Percentiles rank a stretch among this genome's conserved stretches.
Conservation (phyloP, 768 basidiomycete genomes). For the Paxillus involutus region DNA sequence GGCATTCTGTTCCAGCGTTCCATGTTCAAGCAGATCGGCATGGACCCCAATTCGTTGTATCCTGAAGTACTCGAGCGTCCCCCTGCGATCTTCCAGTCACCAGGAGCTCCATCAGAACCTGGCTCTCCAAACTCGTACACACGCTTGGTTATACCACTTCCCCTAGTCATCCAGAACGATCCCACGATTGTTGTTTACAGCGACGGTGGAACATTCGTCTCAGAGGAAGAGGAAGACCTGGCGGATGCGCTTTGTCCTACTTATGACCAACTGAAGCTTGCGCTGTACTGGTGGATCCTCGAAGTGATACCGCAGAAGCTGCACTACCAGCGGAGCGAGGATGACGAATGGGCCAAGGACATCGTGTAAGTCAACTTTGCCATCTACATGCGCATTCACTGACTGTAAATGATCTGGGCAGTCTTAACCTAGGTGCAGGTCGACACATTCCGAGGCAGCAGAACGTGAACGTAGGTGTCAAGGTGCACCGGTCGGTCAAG, state of each 20-base stretch:
- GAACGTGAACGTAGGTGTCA: constrained; percentile 29
- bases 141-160: constrained; percentile 5
- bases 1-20: constrained; percentile 59
- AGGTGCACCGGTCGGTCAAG: constrained; percentile 48
- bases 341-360: constrained; percentile 11
- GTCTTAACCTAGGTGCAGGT: constrained; percentile 40
- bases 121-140: constrained; percentile 13
- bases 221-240: constrained; percentile 65
- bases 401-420: constrained; percentile 1
- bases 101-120: constrained; percentile 9
- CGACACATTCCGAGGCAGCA: constrained; percentile 42
- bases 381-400: not conserved
- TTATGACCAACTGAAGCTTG: constrained; percentile 57
- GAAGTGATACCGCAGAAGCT: constrained; percentile 47
- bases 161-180: constrained; percentile 15
- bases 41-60: constrained; percentile 49
- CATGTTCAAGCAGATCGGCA: constrained; percentile 40
- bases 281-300: constrained; percentile 62
- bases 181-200: constrained; percentile 17
- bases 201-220: constrained; percentile 24
- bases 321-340: constrained; percentile 26
- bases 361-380: constrained; percentile 16
- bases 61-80: constrained; percentile 42
- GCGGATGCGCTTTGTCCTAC: constrained; percentile 50
- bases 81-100: constrained; percentile 35